Base-by-base conservation (phyloP, 768 basidiomycete genomes). In the Kwoniella dejecticola region DNA sequence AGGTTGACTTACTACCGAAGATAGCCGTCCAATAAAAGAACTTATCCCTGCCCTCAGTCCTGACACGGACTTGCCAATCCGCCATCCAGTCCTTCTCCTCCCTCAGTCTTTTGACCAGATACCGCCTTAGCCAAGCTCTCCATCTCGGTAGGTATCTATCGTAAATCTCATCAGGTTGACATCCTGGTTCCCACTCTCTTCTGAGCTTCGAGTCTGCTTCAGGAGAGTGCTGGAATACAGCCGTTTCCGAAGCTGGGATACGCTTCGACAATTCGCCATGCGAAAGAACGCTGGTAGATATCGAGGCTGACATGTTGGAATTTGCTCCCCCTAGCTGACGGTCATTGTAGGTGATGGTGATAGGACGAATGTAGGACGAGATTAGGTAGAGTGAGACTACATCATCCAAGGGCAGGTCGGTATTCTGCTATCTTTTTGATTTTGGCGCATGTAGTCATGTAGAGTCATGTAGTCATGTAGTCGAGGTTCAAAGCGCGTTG, bases 21-120 rank as follows among this genome's bases (percentile, higher is more conserved):
- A 79, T 60, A 23, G 77, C 74, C 5, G 76, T 79, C 77, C 77
- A 79, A 59, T 74, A 79, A 57, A 79, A 79, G 59, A 67, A 79
- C 50, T 53, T 65, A 63, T 79, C 77, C 59, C 73, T 58, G 33
- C 58, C 53, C 29, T 62, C 64, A 15, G 52, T 75, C 49, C 77
- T 66, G 26, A 72, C 64, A 26, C 68, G 54, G 42, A 57, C 55
- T 63, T 78, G 77, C 69, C 74, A 71, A 13, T 56, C 62, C 2
- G 74, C 64, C 71, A 78, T 70, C 65, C 64, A 69, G 11, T 67
- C 63, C 38, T 67, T 72, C 68, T 78, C 75, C 24, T 45, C 50
- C 47, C 67, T 59, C 52, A 78, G 54, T 40, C 71, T 38, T 27
- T 33, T 52, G 8, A 77, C 71, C 29, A 78, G 52, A 21, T 27